Percentiles rank a stretch among this genome's conserved stretches.
phyloP scores from a whole-genome alignment of 495 filamentous ascomycete species.

The Tuber borchii region DNA sequence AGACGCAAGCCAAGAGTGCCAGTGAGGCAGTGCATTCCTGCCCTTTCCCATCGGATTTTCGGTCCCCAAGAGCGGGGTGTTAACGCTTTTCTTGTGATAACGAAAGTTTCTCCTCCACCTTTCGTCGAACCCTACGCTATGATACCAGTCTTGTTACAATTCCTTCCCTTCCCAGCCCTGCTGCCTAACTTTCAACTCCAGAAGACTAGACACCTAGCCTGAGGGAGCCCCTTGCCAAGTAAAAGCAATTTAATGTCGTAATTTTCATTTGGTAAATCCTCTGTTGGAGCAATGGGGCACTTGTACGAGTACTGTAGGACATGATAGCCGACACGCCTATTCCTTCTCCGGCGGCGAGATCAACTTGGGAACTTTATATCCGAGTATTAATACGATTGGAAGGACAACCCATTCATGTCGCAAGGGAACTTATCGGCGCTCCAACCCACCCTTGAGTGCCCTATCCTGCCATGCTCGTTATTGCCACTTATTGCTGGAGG shows the following conservation, averaged over 20 bases:
- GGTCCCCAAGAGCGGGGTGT: not conserved
- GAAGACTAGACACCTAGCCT: not conserved
- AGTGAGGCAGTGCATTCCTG: slow-evolving; percentile 27
- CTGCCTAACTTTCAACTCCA: not conserved
- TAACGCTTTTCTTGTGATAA: not conserved
- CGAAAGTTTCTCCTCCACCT: not conserved
- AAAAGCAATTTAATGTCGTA: not conserved
- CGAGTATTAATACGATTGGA: not conserved
- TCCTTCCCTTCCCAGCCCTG: not conserved
- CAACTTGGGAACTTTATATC: not conserved
- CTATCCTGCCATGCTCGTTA: not conserved
- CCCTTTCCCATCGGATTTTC: not conserved
- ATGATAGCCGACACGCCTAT: not conserved
- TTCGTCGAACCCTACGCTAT: not conserved
- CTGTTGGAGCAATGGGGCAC: not conserved
- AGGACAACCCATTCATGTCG: not conserved
- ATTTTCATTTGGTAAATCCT: not conserved
- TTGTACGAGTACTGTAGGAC: no score
- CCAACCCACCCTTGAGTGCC: not conserved
- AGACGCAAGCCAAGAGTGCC: slow-evolving; percentile 33
- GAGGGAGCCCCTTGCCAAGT: not conserved
- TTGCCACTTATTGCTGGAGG: not conserved
- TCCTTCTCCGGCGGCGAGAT: not conserved
- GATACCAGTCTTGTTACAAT: not conserved
- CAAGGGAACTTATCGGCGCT: not conserved